phyloP scores from a whole-genome alignment of 768 basidiomycete genomes.

The Rhodotorula diobovata region DNA sequence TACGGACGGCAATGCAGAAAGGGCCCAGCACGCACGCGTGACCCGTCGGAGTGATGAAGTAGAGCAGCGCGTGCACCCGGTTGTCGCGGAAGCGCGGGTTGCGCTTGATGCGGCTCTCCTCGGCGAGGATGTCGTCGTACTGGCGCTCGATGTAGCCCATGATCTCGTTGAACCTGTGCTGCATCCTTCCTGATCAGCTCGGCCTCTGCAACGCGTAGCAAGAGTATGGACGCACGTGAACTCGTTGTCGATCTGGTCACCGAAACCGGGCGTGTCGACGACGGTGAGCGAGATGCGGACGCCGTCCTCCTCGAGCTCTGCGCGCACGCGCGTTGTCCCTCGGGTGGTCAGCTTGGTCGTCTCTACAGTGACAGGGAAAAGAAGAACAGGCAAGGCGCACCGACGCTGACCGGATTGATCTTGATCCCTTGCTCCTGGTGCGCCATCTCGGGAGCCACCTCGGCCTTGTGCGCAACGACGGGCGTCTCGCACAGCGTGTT shows the following conservation, averaged over 20 bases:
- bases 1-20: not conserved
- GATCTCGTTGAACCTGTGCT: constrained; percentile 87
- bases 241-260: constrained; percentile 98
- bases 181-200: not conserved
- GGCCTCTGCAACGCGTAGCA: too few relatives aligned
- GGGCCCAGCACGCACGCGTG: constrained; percentile 63
- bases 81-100: constrained; percentile 99
- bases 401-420: constrained; percentile 91
- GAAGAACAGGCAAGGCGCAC: constrained; percentile 50
- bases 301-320: constrained; percentile 97
- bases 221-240: constrained; percentile 66
- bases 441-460: constrained; percentile 76
- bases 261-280: constrained; percentile 97
- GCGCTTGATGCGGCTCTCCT: constrained; percentile 98
- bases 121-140: constrained; percentile 97
- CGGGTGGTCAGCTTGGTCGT: not conserved
- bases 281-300: constrained; percentile 96
- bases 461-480: constrained; percentile 79
- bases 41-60: constrained; percentile 98
- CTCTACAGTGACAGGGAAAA: not conserved
- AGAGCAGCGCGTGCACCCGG: constrained; percentile 89
- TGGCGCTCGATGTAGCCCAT: constrained; percentile 94
- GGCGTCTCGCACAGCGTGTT: constrained; percentile 92
- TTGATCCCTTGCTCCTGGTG: constrained; percentile 90
- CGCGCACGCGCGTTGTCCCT: not conserved